Evolutionary conservation across 2,329 filamentous ascomycete genomes (phyloP).

Genomic region (Calonectria multiphialidica): DNA sequence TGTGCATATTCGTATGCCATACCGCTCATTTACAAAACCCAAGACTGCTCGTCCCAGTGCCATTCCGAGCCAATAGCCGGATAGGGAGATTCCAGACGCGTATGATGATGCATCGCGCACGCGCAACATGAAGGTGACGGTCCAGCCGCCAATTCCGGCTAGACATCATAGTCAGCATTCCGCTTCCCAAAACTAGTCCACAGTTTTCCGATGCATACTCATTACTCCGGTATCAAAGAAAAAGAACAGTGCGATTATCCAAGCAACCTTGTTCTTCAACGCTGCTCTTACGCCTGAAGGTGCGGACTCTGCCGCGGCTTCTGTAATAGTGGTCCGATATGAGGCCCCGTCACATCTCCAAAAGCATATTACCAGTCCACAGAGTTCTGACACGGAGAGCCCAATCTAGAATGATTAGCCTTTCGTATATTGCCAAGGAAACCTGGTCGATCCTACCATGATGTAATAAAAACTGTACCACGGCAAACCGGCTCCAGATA

Average conservation of each 20-base stretch:
- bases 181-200: too few species aligned
- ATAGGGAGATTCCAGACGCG: slow-evolving; percentile 79
- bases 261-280: slow-evolving; percentile 3
- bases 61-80: slow-evolving; percentile 86
- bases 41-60: slow-evolving; percentile 78
- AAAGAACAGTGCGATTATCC: slow-evolving; percentile 5
- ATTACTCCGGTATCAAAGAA: slow-evolving; percentile 3
- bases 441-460: slow-evolving; percentile 64
- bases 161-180: background rate
- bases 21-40: slow-evolving; percentile 77
- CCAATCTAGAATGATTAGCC: background rate
- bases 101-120: slow-evolving; percentile 76
- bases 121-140: slow-evolving; percentile 85
- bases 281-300: background rate
- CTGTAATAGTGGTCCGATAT: background rate
- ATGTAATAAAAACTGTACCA: slow-evolving; percentile 84
- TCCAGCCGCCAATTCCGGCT: slow-evolving; percentile 70
- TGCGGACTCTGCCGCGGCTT: background rate
- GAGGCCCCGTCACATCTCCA: slow-evolving; percentile 8
- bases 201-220: background rate
- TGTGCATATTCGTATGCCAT: slow-evolving; percentile 77
- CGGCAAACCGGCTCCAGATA: slow-evolving; percentile 68
- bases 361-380: background rate
- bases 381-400: slow-evolving; percentile 6
- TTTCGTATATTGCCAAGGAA: slow-evolving; percentile 55